Evolutionary conservation across 352 stramenopile genomes (phyloP).

Genomic region (Phytophthora crassamura): DNA sequence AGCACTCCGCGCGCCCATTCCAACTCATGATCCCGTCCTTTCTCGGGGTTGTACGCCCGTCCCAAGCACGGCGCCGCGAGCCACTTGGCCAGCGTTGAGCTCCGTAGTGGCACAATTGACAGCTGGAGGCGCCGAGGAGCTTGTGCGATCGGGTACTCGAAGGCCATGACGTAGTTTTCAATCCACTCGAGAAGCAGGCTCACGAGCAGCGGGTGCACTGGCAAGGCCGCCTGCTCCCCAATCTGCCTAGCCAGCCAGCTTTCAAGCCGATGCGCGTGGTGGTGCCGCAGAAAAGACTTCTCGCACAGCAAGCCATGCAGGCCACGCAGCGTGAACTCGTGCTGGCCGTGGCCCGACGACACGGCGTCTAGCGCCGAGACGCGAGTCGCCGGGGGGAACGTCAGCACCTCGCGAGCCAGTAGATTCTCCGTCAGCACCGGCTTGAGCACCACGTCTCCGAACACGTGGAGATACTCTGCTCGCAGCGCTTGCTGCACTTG

Average conservation of each 20-base stretch:
- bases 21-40: conserved; percentile 25
- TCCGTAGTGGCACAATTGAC: conserved; percentile 62
- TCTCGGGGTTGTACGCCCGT: conserved; percentile 8
- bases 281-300: conserved; percentile 72
- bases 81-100: conserved; percentile 46
- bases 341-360: conserved; percentile 35
- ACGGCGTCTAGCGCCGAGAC: conserved; percentile 41
- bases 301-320: conserved; percentile 65
- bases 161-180: conserved; percentile 80
- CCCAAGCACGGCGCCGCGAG: conserved; percentile 38
- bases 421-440: conserved; percentile 71
- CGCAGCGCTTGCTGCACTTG: conserved; percentile 46
- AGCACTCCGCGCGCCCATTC: conserved; percentile 49
- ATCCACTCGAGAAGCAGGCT: conserved; percentile 72
- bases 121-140: conserved; percentile 59
- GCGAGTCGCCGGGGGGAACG: conserved; percentile 41
- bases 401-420: conserved; percentile 63
- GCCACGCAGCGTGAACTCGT: conserved; percentile 63
- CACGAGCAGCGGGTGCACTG: conserved; percentile 61
- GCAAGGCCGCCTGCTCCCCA: conserved; percentile 44
- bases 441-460: conserved; percentile 71
- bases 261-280: conserved; percentile 61
- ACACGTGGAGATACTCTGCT: conserved; percentile 65
- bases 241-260: conserved; percentile 58
- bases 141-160: conserved; percentile 73